A percentile compares a stretch with the other conserved stretches of the same genome.
These are phyloP conservation scores for Yamagishiella unicocca DNA, from an alignment of 139 green algal species.

Conservation along the genomic window DNA sequence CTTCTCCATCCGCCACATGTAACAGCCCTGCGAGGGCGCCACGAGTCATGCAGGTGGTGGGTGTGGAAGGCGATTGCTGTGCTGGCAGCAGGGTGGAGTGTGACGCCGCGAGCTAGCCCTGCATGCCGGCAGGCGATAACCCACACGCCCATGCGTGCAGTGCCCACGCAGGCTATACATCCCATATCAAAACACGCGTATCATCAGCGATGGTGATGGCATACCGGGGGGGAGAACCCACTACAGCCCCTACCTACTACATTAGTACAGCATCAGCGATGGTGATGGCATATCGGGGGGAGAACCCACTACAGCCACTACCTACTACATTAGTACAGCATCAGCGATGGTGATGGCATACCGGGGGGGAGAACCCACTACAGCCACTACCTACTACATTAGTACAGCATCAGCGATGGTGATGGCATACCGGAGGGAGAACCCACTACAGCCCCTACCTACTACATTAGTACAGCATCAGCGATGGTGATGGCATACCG, in stretches of 20 bases:
- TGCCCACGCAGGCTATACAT: no score
- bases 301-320: neutral
- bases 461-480: neutral
- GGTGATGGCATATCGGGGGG: no score
- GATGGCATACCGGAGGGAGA: no score
- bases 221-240: no score
- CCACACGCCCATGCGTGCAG: no score
- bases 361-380: no score
- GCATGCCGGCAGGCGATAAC: no score
- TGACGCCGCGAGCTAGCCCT: no score
- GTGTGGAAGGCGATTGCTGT: no score
- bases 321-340: neutral
- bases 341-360: no score
- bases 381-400: neutral
- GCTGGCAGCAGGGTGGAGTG: no score
- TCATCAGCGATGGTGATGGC: neutral
- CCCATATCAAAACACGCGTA: neutral
- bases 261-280: neutral
- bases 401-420: neutral
- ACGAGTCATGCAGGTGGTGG: neutral
- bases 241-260: neutral
- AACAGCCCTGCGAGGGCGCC: neutral
- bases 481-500: neutral
- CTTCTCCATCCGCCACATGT: neutral
- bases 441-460: no score